These are phyloP conservation scores for Dothiorella sarmentorum DNA, from an alignment of 2,329 filamentous ascomycete genomes.

Conservation along the genomic window DNA sequence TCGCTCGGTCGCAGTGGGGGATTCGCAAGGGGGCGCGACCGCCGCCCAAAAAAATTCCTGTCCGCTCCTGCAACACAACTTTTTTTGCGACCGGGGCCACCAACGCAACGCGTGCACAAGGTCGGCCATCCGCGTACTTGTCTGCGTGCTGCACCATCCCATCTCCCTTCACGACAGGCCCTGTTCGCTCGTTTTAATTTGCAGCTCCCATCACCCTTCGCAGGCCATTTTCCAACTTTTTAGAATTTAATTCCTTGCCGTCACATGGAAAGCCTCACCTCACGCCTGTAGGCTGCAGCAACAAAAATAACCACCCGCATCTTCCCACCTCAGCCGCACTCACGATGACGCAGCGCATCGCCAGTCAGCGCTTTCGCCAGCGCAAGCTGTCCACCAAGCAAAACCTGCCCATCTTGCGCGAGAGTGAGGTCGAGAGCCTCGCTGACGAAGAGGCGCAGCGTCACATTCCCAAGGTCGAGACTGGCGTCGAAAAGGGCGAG, in stretches of 20 bases:
- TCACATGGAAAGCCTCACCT: constrained; percentile 16
- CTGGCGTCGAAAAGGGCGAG: constrained; percentile 93
- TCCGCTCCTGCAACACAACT: constrained; percentile 1
- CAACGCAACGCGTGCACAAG: not conserved
- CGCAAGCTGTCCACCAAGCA: constrained; percentile 93
- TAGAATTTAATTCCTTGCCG: constrained; percentile 3
- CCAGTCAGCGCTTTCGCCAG: constrained; percentile 65
- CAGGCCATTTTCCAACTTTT: not conserved
- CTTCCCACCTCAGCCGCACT: not conserved
- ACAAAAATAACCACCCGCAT: not conserved
- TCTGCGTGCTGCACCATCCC: not conserved
- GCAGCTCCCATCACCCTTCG: not conserved
- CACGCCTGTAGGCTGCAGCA: constrained; percentile 4
- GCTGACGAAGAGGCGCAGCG: constrained; percentile 83
- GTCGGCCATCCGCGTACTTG: not conserved
- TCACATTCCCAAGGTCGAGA: constrained; percentile 80
- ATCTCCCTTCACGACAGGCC: not conserved
- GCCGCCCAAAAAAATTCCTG: constrained; percentile 2
- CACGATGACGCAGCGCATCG: constrained; percentile 37
- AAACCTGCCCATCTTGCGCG: constrained; percentile 78
- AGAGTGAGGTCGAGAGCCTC: constrained; percentile 82
- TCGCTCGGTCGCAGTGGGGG: constrained; percentile 13
- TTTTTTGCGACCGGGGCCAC: not conserved
- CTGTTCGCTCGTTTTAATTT: not conserved
- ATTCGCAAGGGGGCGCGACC: constrained; percentile 15